These are phyloP conservation scores for Entomortierella beljakovae DNA, from an alignment of 192 early-diverging fungal genomes.

Conservation along the genomic window DNA sequence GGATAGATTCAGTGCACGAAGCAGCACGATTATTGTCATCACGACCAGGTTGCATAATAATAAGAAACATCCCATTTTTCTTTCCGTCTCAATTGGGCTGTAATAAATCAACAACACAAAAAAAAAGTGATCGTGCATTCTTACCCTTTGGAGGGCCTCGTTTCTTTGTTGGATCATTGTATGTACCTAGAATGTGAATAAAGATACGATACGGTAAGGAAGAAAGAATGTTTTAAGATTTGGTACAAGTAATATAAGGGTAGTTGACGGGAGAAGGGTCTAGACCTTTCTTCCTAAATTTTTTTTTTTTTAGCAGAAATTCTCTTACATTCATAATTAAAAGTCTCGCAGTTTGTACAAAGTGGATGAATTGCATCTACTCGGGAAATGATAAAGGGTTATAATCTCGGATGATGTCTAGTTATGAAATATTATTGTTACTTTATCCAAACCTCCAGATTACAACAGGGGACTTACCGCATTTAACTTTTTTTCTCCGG, in stretches of 20 bases:
- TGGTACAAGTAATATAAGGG: too few species aligned
- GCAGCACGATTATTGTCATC: neutral
- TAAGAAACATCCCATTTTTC: too few species aligned
- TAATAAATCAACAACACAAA: too few species aligned
- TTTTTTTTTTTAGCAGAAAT: too few species aligned
- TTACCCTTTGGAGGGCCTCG: constrained; percentile 63
- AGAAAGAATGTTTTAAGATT: too few species aligned
- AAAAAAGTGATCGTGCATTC: neutral
- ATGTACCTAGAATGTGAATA: constrained; percentile 36
- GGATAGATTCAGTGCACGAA: neutral
- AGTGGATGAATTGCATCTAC: constrained; percentile 40
- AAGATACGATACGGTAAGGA: neutral
- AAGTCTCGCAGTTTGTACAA: constrained; percentile 46
- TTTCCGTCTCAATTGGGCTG: too few species aligned
- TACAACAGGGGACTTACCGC: constrained; percentile 22
- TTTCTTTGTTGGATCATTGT: constrained; percentile 62
- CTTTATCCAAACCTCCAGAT: too few species aligned
- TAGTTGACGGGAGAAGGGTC: too few species aligned
- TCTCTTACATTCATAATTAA: constrained; percentile 46
- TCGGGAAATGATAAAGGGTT: neutral
- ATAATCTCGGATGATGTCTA: neutral
- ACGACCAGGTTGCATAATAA: neutral
- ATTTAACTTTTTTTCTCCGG: constrained; percentile 38
- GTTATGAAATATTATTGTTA: neutral
- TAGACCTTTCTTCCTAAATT: too few species aligned